Evolutionary conservation across 2,329 filamentous ascomycete genomes (phyloP), one percentile per base, ranked within the genome.

Genomic region (Tolypocladium paradoxum): DNA sequence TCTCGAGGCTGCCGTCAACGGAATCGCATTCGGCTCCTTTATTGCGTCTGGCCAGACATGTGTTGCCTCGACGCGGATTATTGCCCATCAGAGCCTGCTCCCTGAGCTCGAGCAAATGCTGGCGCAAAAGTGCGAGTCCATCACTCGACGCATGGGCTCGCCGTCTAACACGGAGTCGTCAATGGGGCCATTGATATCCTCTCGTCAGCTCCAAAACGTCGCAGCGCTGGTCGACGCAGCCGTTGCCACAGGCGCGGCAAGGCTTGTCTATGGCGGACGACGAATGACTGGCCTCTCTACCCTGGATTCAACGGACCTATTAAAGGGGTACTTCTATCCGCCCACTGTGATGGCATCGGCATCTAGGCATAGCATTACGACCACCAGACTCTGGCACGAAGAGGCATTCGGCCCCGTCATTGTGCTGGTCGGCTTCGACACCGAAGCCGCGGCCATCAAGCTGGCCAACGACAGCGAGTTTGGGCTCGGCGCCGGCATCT

Each of bases 341-440:
- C 88, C 88, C 0, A 95, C 90, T 0, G 79, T 96, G 2, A 77
- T 96, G 29, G 63, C 65, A 0, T 70, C 66, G 0, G 72, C 82
- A 47, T 33, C 76, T 62, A 71, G 65, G 70, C 76, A 79, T 57
- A 81, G 81, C 62, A 76, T 90, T 80, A 58, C 76, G 36, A 70
- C 81, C 63, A 86, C 88, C 69, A 82, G 82, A 65, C 86, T 93
- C 60, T 85, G 88, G 75, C 79, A 82, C 61, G 85, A 90, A 66
- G 88, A 93, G 68, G 88, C 90, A 55, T 93, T 93, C 67, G 88
- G 88, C 22, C 88, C 88, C 9, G 88, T 91, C 38, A 84, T 87
- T 66, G 79, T 85, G 50, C 80, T 93, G 58, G 78, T 81, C 62
- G 86, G 85, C 60, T 92, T 93, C 73, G 83, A 83, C 66, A 83